These are phyloP conservation scores for Hyphopichia burtonii DNA, from an alignment of 1,139 yeast species.

Conservation along the genomic window DNA sequence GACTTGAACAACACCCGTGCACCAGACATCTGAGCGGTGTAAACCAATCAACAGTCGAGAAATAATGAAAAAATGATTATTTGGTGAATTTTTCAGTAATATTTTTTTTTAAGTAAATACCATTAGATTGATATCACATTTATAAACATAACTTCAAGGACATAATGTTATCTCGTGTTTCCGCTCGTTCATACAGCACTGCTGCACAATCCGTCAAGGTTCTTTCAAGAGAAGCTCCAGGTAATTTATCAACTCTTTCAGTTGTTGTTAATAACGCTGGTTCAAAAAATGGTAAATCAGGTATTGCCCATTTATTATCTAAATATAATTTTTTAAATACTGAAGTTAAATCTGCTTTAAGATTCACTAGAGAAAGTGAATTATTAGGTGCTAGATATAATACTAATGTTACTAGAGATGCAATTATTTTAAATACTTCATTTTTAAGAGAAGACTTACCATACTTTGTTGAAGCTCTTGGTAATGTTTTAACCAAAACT, in stretches of 20 bases:
- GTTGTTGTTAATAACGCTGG: constrained; percentile 83
- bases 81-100: neutral
- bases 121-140: no score
- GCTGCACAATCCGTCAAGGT: constrained; percentile 44
- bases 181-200: constrained; percentile 50
- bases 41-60: constrained; percentile 20
- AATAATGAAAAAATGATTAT: constrained; percentile 2
- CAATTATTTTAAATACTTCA: constrained; percentile 72
- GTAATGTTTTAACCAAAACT: constrained; percentile 71
- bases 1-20: constrained; percentile 3
- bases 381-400: constrained; percentile 82
- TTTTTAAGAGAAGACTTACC: constrained; percentile 90
- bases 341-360: constrained; percentile 78
- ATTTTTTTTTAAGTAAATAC: no score
- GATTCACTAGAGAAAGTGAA: constrained; percentile 94
- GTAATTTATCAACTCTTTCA: constrained; percentile 65
- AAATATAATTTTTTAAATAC: constrained; percentile 87
- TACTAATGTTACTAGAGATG: constrained; percentile 77
- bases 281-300: constrained; percentile 75
- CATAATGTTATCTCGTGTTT: constrained; percentile 43
- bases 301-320: constrained; percentile 82
- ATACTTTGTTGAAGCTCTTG: constrained; percentile 84
- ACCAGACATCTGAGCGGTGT: neutral
- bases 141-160: neutral
- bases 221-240: constrained; percentile 48